Conservation (phyloP, 352 stramenopile species). For the Elongisporangium undulatum region DNA sequence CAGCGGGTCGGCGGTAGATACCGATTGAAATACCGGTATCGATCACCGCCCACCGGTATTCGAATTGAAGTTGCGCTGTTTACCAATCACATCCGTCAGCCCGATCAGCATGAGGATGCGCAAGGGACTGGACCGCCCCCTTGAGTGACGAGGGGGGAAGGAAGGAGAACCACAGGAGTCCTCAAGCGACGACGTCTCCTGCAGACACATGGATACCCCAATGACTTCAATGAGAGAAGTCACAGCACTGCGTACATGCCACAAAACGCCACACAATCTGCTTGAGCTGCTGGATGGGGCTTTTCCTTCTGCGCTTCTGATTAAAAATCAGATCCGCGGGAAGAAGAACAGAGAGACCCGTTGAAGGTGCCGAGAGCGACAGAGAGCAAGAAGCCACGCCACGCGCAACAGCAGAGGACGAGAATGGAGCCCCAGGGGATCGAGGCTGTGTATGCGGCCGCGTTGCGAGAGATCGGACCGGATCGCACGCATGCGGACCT, state of each 20-base stretch:
- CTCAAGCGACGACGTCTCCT: background rate
- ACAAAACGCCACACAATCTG: background rate
- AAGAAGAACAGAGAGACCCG: background rate
- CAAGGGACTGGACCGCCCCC: background rate
- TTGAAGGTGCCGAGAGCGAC: no score
- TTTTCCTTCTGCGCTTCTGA: background rate
- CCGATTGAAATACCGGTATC: background rate
- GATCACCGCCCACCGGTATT: background rate
- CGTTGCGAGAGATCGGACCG: background rate
- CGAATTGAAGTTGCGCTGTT: slow-evolving; percentile 1
- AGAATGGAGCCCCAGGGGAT: background rate
- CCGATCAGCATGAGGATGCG: background rate
- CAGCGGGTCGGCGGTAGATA: background rate
- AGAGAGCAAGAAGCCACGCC: background rate
- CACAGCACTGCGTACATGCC: background rate
- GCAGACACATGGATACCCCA: background rate
- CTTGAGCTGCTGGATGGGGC: background rate
- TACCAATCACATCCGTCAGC: background rate
- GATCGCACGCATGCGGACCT: background rate
- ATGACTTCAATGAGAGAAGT: no score
- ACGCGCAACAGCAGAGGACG: background rate
- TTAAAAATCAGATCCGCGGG: background rate
- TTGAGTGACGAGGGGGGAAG: background rate
- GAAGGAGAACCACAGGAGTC: background rate
- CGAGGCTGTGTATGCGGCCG: background rate